Percentiles rank a stretch among this genome's conserved stretches.
phyloP scores from a whole-genome alignment of 371 early-diverging fungal species.

The Syncephalastrum monosporum region DNA sequence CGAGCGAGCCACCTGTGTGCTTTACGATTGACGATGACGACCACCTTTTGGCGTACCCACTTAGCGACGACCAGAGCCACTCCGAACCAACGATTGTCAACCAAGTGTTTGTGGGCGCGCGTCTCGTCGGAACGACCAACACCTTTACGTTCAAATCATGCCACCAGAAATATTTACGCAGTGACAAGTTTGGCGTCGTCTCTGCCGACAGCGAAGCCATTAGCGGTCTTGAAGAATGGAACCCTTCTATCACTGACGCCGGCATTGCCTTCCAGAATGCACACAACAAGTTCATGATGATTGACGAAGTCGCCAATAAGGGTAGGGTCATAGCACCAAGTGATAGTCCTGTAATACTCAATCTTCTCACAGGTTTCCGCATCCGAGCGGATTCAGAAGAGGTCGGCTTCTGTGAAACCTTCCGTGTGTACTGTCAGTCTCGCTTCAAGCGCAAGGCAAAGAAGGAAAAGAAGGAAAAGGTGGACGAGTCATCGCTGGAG shows the following conservation, averaged over 20 bases:
- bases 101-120: slow-evolving; percentile 71
- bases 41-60: slow-evolving; percentile 46
- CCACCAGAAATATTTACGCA: slow-evolving; percentile 67
- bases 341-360: background rate
- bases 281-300: slow-evolving; percentile 60
- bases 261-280: slow-evolving; percentile 70
- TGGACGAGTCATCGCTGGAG: slow-evolving; percentile 22
- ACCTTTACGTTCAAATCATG: slow-evolving; percentile 66
- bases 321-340: slow-evolving; percentile 13
- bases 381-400: slow-evolving; percentile 74
- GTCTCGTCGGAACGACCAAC: slow-evolving; percentile 52
- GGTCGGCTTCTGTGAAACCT: slow-evolving; percentile 74
- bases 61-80: slow-evolving; percentile 25
- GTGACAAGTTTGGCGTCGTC: slow-evolving; percentile 85
- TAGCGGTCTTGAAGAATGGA: slow-evolving; percentile 83
- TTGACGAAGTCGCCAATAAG: slow-evolving; percentile 61
- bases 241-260: slow-evolving; percentile 64
- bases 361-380: slow-evolving; percentile 29
- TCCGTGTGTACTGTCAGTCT: slow-evolving; percentile 71
- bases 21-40: slow-evolving; percentile 56
- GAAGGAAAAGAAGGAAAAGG: slow-evolving; percentile 31
- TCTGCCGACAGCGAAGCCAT: slow-evolving; percentile 72
- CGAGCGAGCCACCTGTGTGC: slow-evolving; percentile 66
- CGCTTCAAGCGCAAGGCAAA: slow-evolving; percentile 47
- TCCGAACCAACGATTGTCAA: slow-evolving; percentile 66